Evolutionary conservation across 306 rosid species (phyloP).

Genomic region (Quercus glauca): DNA sequence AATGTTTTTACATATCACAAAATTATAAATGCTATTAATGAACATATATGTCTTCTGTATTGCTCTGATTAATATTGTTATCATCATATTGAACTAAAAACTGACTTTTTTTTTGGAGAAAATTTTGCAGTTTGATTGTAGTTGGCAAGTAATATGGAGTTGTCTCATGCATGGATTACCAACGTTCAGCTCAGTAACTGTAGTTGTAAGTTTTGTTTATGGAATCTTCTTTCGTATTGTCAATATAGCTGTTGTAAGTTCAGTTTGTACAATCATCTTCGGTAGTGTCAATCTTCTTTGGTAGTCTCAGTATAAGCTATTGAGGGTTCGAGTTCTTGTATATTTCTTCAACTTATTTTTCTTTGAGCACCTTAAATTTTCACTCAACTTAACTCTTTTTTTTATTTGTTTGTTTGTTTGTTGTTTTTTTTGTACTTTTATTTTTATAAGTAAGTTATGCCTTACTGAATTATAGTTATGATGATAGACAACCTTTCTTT

Average conservation of each 20-base stretch:
- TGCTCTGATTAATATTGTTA: neutral
- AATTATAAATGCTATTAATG: neutral
- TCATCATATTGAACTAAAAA: conserved; percentile 2
- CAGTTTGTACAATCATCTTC: neutral
- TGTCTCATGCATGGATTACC: conserved; percentile 75
- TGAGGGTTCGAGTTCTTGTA: neutral
- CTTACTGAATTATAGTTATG: neutral
- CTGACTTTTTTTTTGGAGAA: conserved; percentile 21
- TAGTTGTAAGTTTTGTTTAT: conserved; percentile 61
- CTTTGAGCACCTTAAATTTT: too few species aligned
- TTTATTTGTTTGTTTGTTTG: neutral
- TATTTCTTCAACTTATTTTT: too few species aligned
- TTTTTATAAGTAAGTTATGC: neutral
- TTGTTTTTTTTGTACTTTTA: too few species aligned
- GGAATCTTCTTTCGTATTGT: neutral
- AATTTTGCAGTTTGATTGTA: conserved; percentile 55
- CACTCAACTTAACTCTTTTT: too few species aligned
- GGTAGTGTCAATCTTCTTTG: neutral
- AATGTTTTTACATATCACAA: neutral
- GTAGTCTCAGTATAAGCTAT: neutral
- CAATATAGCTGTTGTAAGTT: too few species aligned
- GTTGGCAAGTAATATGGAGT: conserved; percentile 83
- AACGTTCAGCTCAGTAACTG: conserved; percentile 60
- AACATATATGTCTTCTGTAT: neutral
- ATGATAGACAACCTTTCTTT: neutral